Percentiles rank a stretch among this genome's conserved stretches.
Evolutionary conservation across 306 rosid species (phyloP).

Genomic region (Acacia melanoxylon): DNA sequence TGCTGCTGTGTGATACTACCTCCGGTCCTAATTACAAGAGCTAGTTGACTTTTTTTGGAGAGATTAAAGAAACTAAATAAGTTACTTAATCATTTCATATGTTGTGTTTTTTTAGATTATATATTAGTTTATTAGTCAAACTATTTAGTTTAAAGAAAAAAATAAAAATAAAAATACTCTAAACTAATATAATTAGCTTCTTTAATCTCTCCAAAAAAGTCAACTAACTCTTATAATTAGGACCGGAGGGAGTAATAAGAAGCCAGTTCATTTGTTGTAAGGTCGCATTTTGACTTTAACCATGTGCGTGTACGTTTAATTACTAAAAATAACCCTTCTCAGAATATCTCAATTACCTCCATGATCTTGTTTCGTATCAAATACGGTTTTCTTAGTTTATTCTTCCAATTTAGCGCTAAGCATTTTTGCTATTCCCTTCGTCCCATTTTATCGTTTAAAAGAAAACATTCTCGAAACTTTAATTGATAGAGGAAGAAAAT

Average conservation of each 20-base stretch:
- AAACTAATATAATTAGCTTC: too few species aligned
- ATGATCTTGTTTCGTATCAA: background rate
- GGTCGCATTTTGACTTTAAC: background rate
- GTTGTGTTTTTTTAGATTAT: too few species aligned
- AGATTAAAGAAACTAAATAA: too few species aligned
- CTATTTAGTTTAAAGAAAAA: too few species aligned
- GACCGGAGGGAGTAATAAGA: too few species aligned
- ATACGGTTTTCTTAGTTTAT: background rate
- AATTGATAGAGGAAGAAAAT: background rate
- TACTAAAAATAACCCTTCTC: background rate
- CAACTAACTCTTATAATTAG: too few species aligned
- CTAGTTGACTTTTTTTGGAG: too few species aligned
- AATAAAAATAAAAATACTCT: too few species aligned
- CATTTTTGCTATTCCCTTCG: background rate
- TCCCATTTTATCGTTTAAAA: background rate
- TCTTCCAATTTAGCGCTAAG: background rate
- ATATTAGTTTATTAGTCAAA: too few species aligned
- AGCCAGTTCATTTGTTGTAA: background rate
- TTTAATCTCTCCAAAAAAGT: too few species aligned
- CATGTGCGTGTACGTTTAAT: background rate
- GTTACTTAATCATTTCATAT: too few species aligned
- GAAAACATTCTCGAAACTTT: background rate
- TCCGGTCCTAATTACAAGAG: too few species aligned
- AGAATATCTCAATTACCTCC: background rate
- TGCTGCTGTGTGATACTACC: background rate